Percentiles rank a stretch among this genome's conserved stretches.
phyloP scores from a whole-genome alignment of 371 early-diverging fungal genomes.

The Mortierella sp. region DNA sequence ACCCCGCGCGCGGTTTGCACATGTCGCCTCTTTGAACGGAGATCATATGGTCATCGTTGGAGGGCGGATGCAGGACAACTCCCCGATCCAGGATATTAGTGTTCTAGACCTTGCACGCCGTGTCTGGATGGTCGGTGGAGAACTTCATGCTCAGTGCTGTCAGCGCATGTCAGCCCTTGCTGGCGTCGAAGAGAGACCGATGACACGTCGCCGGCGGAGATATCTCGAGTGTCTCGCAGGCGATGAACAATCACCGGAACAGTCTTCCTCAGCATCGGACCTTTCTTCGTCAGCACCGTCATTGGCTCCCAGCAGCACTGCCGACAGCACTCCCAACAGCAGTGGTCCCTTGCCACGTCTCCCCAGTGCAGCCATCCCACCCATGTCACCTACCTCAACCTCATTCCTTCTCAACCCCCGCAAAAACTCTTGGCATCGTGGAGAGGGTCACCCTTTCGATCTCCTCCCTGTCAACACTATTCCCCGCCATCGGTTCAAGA shows the following conservation, averaged over 20 bases:
- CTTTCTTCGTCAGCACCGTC: background rate
- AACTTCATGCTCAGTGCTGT: slow-evolving; percentile 15
- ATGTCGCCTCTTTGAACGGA: slow-evolving; percentile 68
- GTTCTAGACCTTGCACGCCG: slow-evolving; percentile 70
- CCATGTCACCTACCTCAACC: slow-evolving; percentile 12
- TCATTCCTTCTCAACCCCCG: slow-evolving; percentile 34
- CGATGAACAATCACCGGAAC: background rate
- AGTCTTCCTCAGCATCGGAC: background rate
- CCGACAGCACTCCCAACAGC: background rate
- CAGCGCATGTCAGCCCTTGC: slow-evolving; percentile 23
- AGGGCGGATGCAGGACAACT: slow-evolving; percentile 73
- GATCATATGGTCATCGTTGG: slow-evolving; percentile 75
- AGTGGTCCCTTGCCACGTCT: background rate
- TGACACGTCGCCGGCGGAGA: slow-evolving; percentile 44
- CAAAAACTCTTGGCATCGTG: slow-evolving; percentile 54
- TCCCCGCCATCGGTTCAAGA: slow-evolving; percentile 30
- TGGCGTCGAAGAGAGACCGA: slow-evolving; percentile 32
- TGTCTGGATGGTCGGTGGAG: slow-evolving; percentile 65
- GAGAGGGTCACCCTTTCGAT: slow-evolving; percentile 52
- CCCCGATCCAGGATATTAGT: slow-evolving; percentile 76
- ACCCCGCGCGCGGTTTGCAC: slow-evolving; percentile 76
- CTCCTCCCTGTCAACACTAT: background rate
- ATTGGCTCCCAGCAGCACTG: background rate
- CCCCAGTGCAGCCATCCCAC: background rate
- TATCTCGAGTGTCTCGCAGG: slow-evolving; percentile 40